Evolutionary conservation across 2,329 filamentous ascomycete species (phyloP).

Genomic region (Coniochaeta sp.): DNA sequence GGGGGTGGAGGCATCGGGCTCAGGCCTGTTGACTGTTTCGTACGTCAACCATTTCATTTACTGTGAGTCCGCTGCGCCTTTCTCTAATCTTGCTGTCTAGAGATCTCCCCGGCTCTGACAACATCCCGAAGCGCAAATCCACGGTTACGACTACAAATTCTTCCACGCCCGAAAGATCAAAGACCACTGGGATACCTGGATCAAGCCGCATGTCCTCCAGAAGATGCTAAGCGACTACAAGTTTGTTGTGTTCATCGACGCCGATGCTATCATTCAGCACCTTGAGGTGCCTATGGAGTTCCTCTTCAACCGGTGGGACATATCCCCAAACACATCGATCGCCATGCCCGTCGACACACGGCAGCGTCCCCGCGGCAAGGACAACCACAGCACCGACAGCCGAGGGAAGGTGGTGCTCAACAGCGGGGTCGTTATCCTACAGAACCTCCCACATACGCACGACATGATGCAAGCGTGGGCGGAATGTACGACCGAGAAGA

Average conservation of each 20-base stretch:
- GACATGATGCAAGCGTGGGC: conserved; percentile 6
- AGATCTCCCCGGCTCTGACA: background rate
- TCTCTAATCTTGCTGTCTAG: too few species aligned
- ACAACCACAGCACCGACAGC: conserved; percentile 2
- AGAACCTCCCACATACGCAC: conserved; percentile 12
- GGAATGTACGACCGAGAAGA: conserved; percentile 1
- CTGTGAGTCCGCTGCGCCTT: conserved; percentile 11
- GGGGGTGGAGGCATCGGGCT: background rate
- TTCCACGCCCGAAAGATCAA: conserved; percentile 31
- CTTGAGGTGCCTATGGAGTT: conserved; percentile 37
- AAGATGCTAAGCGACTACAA: conserved; percentile 30
- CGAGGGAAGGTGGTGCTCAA: conserved; percentile 26
- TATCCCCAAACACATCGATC: conserved; percentile 29
- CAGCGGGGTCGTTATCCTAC: conserved; percentile 35
- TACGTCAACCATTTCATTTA: conserved; percentile 27
- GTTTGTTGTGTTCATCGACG: conserved; percentile 36
- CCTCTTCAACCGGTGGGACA: conserved; percentile 38
- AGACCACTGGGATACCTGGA: conserved; percentile 37
- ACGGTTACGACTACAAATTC: conserved; percentile 42
- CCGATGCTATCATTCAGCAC: conserved; percentile 33
- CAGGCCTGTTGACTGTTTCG: conserved; percentile 19
- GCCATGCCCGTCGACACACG: conserved; percentile 39
- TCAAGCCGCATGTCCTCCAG: conserved; percentile 30
- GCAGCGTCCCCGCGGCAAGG: conserved; percentile 27
- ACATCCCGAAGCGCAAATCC: conserved; percentile 28